Conservation (phyloP, 1,284 basidiomycete species). For the Ustilago shanxiensis region DNA sequence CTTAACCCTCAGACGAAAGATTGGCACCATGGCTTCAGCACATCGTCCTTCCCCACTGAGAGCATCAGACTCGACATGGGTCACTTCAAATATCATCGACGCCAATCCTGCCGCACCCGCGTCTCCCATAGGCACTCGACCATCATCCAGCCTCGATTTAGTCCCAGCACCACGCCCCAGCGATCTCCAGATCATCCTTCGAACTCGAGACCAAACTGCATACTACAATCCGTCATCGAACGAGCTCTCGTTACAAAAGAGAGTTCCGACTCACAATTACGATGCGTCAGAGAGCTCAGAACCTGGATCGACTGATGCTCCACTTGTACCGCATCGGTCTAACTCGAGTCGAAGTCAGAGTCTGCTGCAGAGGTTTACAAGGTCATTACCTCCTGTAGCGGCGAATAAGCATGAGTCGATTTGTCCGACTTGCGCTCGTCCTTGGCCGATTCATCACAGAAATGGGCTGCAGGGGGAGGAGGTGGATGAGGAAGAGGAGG, state of each 20-base stretch:
- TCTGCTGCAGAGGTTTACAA: constrained; percentile 18
- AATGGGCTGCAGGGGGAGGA: constrained; percentile 1
- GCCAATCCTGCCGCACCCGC: background rate
- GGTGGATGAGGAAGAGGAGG: too few species aligned
- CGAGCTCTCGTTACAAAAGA: constrained; percentile 49
- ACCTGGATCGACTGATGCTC: constrained; percentile 10
- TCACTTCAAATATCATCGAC: constrained; percentile 21
- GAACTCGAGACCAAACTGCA: constrained; percentile 57
- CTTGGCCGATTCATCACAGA: constrained; percentile 18
- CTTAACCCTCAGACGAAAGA: background rate
- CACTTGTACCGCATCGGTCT: constrained; percentile 22
- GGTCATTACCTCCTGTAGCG: background rate
- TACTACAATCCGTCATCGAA: constrained; percentile 53
- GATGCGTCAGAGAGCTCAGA: background rate
- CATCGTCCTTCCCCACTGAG: constrained; percentile 34
- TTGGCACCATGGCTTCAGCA: constrained; percentile 5
- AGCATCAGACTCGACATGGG: constrained; percentile 25
- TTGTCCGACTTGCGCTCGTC: constrained; percentile 50
- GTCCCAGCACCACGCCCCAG: constrained; percentile 38
- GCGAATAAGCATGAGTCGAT: constrained; percentile 1
- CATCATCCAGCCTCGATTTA: constrained; percentile 41
- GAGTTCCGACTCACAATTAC: too few species aligned
- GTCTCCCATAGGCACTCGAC: background rate
- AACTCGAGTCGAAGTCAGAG: constrained; percentile 4
- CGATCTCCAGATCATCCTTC: constrained; percentile 59